Base-by-base conservation (phyloP, 2,329 filamentous ascomycete species). In the Exutisphaerella laricina region DNA sequence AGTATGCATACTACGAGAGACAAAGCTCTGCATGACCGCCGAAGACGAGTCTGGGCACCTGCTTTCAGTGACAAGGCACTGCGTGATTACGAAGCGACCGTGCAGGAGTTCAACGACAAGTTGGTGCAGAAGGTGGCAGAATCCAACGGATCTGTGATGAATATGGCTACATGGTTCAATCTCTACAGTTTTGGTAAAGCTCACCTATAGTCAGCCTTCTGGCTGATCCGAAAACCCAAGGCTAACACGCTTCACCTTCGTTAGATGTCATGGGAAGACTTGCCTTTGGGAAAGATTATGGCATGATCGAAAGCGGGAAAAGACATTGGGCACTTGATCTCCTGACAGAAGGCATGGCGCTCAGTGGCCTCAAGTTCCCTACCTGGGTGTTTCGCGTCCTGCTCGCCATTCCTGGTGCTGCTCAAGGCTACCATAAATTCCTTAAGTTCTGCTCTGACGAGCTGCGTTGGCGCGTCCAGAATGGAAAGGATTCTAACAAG, bases 181-280 rank as follows among this genome's bases (percentile, higher is more conserved):
- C 61, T 66, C 23, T 72, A 66, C 51, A 62, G 56, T 14, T 72
- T 69, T 53, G n/a, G n/a, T n/a, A n/a, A n/a, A n/a, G n/a, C n/a
- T n/a, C n/a, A n/a, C n/a, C n/a, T n/a, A n/a, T n/a, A n/a, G n/a
- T n/a, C n/a, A n/a, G n/a, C n/a, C n/a, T n/a, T n/a, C n/a, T n/a
- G n/a, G n/a, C n/a, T n/a, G n/a, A n/a, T n/a, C n/a, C n/a, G n/a
- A n/a, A n/a, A n/a, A n/a, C n/a, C n/a, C n/a, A n/a, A n/a, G n/a
- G n/a, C n/a, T n/a, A n/a, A n/a, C n/a, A n/a, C n/a, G n/a, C n/a
- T n/a, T n/a, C n/a, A n/a, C n/a, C n/a, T n/a, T n/a, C n/a, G n/a
- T n/a, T n/a, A n/a, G 69, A 72, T 50, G 60, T 70, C 17, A 70
- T 72, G 65, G 66, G 68, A 4, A 60, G 62, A 6, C 54, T 73